Percentiles rank a stretch among this genome's conserved stretches.
Evolutionary conservation across 2,329 filamentous ascomycete genomes (phyloP).

Genomic region (Fusarium tjaetaba): DNA sequence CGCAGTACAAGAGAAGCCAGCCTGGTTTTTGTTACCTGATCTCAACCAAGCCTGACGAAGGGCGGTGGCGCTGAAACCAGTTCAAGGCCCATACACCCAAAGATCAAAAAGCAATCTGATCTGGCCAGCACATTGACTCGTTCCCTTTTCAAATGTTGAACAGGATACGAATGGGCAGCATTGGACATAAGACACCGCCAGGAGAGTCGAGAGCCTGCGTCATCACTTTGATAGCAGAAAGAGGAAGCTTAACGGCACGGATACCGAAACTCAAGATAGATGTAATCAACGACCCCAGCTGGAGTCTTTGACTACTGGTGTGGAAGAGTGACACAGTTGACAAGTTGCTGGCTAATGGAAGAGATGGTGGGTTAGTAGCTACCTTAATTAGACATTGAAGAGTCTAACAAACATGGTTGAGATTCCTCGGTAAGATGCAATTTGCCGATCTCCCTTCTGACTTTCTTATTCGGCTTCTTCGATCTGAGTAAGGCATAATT

Average conservation of each 20-base stretch:
- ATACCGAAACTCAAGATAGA: background rate
- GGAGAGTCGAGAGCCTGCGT: background rate
- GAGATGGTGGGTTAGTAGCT: background rate
- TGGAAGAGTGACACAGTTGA: slow-evolving; percentile 5
- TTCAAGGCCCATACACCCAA: background rate
- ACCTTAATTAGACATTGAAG: slow-evolving; percentile 10
- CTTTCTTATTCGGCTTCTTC: background rate
- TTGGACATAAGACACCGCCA: background rate
- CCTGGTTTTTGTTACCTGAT: background rate
- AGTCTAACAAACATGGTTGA: background rate
- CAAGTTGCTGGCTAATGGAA: background rate
- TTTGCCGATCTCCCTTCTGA: background rate
- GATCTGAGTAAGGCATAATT: background rate
- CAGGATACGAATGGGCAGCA: background rate
- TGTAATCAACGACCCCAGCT: background rate
- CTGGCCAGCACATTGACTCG: background rate
- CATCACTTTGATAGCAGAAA: background rate
- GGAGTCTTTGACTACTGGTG: background rate
- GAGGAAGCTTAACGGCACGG: background rate
- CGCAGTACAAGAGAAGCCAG: slow-evolving; percentile 9
- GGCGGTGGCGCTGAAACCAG: slow-evolving; percentile 17
- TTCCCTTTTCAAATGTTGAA: slow-evolving; percentile 7
- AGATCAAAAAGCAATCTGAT: background rate
- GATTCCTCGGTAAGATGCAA: background rate
- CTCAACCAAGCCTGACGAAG: slow-evolving; percentile 18